These are phyloP conservation scores for Pseudoneurospora amorphoporcata DNA, from an alignment of 495 filamentous ascomycete genomes.

Conservation along the genomic window DNA sequence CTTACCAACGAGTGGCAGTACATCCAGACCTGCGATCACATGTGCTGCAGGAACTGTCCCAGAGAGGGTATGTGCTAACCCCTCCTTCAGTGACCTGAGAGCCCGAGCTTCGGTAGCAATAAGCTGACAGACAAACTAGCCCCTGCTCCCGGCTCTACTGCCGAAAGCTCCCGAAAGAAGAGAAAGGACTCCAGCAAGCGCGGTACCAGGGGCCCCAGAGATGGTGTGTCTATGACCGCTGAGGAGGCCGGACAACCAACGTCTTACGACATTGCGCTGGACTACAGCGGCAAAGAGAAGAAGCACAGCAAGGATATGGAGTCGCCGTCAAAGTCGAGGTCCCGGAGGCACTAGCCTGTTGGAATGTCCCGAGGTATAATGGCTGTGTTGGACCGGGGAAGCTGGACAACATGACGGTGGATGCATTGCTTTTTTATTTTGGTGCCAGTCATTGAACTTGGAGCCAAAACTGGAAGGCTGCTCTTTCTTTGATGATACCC, in stretches of 20 bases:
- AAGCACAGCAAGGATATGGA: neutral
- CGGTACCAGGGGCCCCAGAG: neutral
- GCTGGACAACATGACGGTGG: neutral
- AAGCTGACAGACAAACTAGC: neutral
- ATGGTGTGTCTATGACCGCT: neutral
- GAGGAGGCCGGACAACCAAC: conserved; percentile 1
- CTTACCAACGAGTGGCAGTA: conserved; percentile 23
- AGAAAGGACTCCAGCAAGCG: conserved; percentile 9
- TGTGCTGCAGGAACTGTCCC: conserved; percentile 31
- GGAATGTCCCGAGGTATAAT: neutral
- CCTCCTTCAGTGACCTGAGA: neutral
- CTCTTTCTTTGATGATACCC: neutral
- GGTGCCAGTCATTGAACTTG: neutral
- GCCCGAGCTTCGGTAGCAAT: neutral
- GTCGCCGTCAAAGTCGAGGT: neutral
- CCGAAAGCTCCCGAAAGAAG: conserved; percentile 2
- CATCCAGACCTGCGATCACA: conserved; percentile 32
- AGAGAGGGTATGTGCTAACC: conserved; percentile 18
- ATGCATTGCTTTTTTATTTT: neutral
- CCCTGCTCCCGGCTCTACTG: neutral
- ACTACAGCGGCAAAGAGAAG: conserved; percentile 12
- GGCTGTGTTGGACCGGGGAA: neutral
- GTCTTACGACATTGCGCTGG: conserved; percentile 12
- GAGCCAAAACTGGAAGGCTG: neutral
- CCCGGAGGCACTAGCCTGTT: neutral